Base-by-base conservation (phyloP, 345 rosid species). In the Brassica carinata region DNA sequence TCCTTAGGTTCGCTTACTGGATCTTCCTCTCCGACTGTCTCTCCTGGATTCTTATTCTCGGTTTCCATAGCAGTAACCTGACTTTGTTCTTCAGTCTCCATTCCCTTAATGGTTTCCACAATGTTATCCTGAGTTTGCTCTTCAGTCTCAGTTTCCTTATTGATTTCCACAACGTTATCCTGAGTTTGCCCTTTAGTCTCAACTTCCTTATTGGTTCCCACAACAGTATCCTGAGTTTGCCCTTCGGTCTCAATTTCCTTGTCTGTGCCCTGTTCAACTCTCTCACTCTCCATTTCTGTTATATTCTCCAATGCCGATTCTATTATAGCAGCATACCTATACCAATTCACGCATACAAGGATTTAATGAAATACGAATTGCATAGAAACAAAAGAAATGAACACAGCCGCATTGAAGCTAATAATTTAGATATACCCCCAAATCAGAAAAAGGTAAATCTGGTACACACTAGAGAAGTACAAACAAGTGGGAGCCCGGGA, bases 311-410 rank as follows among this genome's bases (percentile, higher is more conserved):
- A 81, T 70, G 40, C 83, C 80, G 76, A 55, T 0, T 8, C 66
- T 26, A 81, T 71, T 61, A 67, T 69, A 59, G 59, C 63, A 81
- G 73, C 80, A 81, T 71, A 43, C 84, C 84, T 81, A 66, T 6
- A 72, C 36, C 27, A 75, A 64, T 27, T 14, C 18, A 71, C 4
- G 23, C 36, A 75, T 53, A 53, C 65, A 79, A 75, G 18, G 3
- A 70, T n/a, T 14, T 4, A 2, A 34, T 9, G 76, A 75, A 29
- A 64, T 18, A 55, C 27, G 67, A 15, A 63, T 70, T 38, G 13
- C 58, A 53, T n/a, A 14, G 2, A 53, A 13, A 26, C 58, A 53
- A n/a, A 53, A 53, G 18, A 48, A 48, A 48, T 14, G 57, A 48
- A 48, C 5, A 14, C n/a, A 10, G 3, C 11, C 3, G 48, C 63